Conservation (phyloP, 2,329 filamentous ascomycete species). For the Botrytis galanthina region DNA sequence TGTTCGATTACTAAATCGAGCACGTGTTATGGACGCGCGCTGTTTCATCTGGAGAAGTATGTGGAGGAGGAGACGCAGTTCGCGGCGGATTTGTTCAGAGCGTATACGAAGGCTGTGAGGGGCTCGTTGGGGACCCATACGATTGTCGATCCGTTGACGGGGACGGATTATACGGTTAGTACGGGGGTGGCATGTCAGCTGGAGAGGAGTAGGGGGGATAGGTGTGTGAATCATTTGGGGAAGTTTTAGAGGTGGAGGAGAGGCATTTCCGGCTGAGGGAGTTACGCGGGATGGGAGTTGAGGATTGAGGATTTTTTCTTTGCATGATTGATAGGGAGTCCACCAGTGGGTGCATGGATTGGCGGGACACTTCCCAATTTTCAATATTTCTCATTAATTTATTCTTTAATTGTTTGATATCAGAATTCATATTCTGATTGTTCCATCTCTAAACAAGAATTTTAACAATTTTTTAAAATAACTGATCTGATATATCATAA, state of each 20-base stretch:
- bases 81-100: constrained; percentile 20
- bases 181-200: neutral
- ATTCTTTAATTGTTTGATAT: no score
- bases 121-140: neutral
- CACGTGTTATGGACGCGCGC: neutral
- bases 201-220: neutral
- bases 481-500: no score
- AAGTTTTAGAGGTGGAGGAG: neutral
- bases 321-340: neutral
- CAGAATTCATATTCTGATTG: no score
- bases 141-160: neutral
- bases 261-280: no score
- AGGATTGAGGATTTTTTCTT: neutral
- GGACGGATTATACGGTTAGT: neutral
- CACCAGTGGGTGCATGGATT: no score
- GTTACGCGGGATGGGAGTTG: neutral
- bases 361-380: no score
- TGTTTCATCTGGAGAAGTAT: constrained; percentile 20
- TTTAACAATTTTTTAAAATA: no score
- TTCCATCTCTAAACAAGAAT: no score
- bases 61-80: constrained; percentile 23
- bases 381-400: no score
- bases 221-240: neutral
- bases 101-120: constrained; percentile 5
- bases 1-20: constrained; percentile 1